Evolutionary conservation across 305 asterid species (phyloP).

Genomic region (Vinca major): DNA sequence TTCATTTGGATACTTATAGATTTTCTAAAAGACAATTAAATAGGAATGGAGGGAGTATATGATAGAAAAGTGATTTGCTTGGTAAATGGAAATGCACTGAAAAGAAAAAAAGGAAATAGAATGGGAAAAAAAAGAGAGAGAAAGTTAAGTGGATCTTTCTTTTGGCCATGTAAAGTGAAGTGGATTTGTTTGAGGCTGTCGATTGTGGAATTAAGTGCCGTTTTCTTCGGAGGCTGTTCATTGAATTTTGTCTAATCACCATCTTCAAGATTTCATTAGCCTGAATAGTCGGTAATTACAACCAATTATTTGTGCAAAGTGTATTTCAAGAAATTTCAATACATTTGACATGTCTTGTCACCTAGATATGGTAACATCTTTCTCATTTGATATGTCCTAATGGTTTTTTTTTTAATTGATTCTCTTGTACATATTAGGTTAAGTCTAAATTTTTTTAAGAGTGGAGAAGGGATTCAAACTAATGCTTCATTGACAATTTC

Average conservation of each 20-base stretch:
- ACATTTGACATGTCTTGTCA: background rate
- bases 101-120: background rate
- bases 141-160: no score
- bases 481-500: no score
- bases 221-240: constrained; percentile 9
- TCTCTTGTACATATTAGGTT: background rate
- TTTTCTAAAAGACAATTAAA: no score
- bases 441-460: no score
- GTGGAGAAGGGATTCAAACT: no score
- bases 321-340: background rate
- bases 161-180: background rate
- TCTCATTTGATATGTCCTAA: background rate
- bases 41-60: no score
- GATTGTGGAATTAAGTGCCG: constrained; percentile 12
- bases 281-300: no score
- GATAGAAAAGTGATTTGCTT: background rate
- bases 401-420: background rate
- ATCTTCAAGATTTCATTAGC: background rate
- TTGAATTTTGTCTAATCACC: background rate
- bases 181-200: background rate
- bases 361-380: background rate
- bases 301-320: background rate
- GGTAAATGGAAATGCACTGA: background rate
- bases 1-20: no score
- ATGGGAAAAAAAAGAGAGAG: background rate